Evolutionary conservation across 345 rosid species (phyloP).

Genomic region (Combretum micranthum): DNA sequence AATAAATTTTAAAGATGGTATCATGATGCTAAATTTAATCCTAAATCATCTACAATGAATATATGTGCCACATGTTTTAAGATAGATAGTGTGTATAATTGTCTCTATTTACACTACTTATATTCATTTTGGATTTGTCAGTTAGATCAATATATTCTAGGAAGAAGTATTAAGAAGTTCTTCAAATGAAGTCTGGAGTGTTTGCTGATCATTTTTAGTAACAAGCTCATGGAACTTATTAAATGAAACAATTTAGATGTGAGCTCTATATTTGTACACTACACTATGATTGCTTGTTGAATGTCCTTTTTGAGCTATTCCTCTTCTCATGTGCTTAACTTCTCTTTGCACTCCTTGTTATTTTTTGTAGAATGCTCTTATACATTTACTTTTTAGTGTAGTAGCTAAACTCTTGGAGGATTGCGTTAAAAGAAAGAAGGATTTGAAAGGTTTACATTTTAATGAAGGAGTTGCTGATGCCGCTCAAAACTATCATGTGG

Average conservation of each 20-base stretch:
- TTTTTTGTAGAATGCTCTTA: constrained; percentile 56
- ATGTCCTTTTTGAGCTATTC: neutral
- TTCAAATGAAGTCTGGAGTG: constrained; percentile 35
- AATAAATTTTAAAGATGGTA: no score
- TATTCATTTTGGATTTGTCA: neutral
- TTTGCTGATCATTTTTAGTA: constrained; percentile 51
- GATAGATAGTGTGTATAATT: no score
- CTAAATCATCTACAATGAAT: no score
- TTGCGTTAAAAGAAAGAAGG: constrained; percentile 52
- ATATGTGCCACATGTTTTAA: no score
- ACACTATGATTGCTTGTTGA: constrained; percentile 1
- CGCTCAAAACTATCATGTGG: constrained; percentile 71
- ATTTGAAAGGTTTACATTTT: no score
- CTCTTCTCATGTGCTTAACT: neutral
- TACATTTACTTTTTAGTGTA: constrained; percentile 54
- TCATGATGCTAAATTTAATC: no score
- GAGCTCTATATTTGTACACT: constrained; percentile 20
- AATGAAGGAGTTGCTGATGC: constrained; percentile 75
- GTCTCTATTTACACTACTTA: no score
- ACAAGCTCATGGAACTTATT: constrained; percentile 46
- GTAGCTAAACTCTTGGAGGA: constrained; percentile 64
- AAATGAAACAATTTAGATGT: constrained; percentile 64
- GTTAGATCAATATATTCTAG: constrained; percentile 15
- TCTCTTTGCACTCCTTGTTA: no score
- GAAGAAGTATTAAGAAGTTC: constrained; percentile 26